A percentile compares a stretch with the other conserved stretches of the same genome.
phyloP scores from a whole-genome alignment of 768 basidiomycete species.

The Sistotremastrum niveocremeum region DNA sequence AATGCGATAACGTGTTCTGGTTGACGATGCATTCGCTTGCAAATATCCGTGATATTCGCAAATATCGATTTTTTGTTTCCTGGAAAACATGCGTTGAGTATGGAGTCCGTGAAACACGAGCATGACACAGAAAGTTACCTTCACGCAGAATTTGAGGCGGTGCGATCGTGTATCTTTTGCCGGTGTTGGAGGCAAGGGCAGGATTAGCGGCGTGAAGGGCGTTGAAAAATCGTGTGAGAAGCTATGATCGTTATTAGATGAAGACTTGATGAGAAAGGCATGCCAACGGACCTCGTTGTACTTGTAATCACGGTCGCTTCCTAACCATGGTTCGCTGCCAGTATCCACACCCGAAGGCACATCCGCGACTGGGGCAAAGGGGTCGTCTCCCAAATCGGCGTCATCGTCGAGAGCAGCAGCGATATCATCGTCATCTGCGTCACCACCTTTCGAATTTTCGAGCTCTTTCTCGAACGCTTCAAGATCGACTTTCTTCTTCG shows the following conservation, averaged over 20 bases:
- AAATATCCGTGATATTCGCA: constrained; percentile 93
- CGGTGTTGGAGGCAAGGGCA: constrained; percentile 65
- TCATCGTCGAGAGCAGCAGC: constrained; percentile 54
- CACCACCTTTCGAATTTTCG: constrained; percentile 53
- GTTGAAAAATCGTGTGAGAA: constrained; percentile 84
- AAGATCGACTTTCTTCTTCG: constrained; percentile 82
- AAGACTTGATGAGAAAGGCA: neutral
- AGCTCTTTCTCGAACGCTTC: constrained; percentile 94
- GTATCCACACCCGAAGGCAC: constrained; percentile 50
- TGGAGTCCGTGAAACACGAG: neutral
- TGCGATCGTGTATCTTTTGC: constrained; percentile 93
- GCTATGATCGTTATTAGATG: constrained; percentile 30
- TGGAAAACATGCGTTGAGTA: neutral
- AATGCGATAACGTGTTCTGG: constrained; percentile 97
- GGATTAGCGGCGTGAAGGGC: constrained; percentile 92
- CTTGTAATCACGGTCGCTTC: constrained; percentile 89
- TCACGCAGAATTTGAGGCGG: constrained; percentile 90
- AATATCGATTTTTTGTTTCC: constrained; percentile 95
- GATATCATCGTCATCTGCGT: constrained; percentile 41
- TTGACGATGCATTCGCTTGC: constrained; percentile 95
- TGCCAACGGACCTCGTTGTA: constrained; percentile 67
- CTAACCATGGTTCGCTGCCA: constrained; percentile 80
- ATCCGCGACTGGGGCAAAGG: constrained; percentile 48
- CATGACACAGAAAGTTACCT: constrained; percentile 24
- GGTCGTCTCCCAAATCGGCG: constrained; percentile 79